Evolutionary conservation across 495 filamentous ascomycete species (phyloP).

Genomic region (Penicillium alfredii): DNA sequence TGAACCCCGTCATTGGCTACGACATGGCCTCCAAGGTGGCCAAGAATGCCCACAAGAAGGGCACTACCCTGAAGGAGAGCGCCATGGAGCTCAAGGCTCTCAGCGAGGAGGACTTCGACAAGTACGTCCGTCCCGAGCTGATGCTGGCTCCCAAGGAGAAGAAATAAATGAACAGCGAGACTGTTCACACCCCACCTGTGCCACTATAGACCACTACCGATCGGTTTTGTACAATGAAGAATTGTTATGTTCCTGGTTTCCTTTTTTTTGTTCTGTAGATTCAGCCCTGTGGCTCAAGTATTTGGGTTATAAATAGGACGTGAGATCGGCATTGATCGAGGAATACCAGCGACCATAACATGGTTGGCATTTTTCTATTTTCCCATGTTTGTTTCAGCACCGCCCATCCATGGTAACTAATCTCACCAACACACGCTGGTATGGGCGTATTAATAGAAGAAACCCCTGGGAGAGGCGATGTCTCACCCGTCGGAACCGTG

Average conservation of each 20-base stretch:
- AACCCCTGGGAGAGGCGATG: constrained; percentile 5
- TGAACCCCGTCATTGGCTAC: constrained; percentile 98
- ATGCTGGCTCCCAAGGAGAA: constrained; percentile 80
- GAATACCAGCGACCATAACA: too few relatives aligned
- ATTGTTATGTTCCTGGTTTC: constrained; percentile 1
- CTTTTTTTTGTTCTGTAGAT: not conserved
- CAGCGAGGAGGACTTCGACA: constrained; percentile 86
- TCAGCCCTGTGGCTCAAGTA: not conserved
- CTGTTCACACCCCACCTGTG: constrained; percentile 6
- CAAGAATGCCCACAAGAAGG: constrained; percentile 99
- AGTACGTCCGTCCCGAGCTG: constrained; percentile 86
- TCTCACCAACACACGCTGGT: too few relatives aligned
- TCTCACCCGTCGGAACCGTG: constrained; percentile 10
- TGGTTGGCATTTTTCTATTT: too few relatives aligned
- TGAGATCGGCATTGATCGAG: too few relatives aligned
- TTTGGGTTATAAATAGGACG: not conserved
- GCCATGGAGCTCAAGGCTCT: constrained; percentile 91
- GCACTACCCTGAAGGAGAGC: constrained; percentile 82
- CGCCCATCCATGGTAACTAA: too few relatives aligned
- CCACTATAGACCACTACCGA: constrained; percentile 16
- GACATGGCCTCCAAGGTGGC: constrained; percentile 97
- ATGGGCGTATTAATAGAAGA: constrained; percentile 11
- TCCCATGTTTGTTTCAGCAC: too few relatives aligned
- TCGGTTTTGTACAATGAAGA: constrained; percentile 23
- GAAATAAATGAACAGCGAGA: constrained; percentile 31